Evolutionary conservation across 2,329 filamentous ascomycete genomes (phyloP).

Genomic region (Fusarium sp.): DNA sequence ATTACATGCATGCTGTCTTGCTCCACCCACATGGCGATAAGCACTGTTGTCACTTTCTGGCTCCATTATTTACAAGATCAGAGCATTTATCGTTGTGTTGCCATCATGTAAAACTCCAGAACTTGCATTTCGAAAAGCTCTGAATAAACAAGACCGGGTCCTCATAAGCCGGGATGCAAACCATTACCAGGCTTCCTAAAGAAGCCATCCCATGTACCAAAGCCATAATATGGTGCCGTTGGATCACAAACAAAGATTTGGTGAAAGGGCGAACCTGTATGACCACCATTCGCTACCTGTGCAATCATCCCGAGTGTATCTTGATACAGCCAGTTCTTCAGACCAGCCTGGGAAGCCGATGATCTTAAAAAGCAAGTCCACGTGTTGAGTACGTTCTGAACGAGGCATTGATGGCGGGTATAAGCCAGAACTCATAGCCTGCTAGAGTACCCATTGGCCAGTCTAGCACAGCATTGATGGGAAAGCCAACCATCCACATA

Average conservation of each 20-base stretch:
- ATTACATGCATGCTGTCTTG: not conserved
- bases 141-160: not conserved
- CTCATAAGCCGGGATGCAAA: not conserved
- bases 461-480: conserved; percentile 13
- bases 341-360: not conserved
- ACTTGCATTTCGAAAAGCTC: no score
- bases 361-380: conserved; percentile 12
- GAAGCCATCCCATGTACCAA: conserved; percentile 13
- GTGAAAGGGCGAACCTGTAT: not conserved
- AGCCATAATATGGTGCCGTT: not conserved
- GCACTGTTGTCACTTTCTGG: not conserved
- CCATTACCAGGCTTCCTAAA: conserved; percentile 15
- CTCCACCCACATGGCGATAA: not conserved
- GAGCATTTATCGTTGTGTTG: no score
- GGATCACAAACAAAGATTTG: conserved; percentile 22
- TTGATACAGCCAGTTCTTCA: not conserved
- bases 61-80: not conserved
- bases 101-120: no score
- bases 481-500: conserved; percentile 7
- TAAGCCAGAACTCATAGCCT: conserved; percentile 28
- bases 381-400: conserved; percentile 1
- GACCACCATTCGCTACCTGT: conserved; percentile 11
- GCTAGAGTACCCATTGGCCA: conserved; percentile 29
- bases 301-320: conserved; percentile 2
- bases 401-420: not conserved